Conservation (phyloP, 257 asterid genomes). For the Eucommia ulmoides region DNA sequence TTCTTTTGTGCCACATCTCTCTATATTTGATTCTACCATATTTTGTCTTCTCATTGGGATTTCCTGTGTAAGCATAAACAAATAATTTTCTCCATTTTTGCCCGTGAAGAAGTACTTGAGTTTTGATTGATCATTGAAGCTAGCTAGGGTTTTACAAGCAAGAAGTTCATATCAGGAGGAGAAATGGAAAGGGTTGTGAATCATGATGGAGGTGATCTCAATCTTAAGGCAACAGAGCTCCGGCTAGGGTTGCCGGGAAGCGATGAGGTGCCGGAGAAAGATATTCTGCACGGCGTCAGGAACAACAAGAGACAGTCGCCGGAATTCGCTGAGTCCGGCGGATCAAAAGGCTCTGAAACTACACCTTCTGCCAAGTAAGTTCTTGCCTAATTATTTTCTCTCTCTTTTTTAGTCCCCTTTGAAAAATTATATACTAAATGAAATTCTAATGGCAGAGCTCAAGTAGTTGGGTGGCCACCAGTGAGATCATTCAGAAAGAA, state of each 20-base stretch:
- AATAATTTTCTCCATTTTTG: too few species aligned
- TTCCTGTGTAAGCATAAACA: too few species aligned
- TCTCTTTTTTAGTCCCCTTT: not conserved
- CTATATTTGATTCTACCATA: too few species aligned
- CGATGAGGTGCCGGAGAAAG: constrained; percentile 24
- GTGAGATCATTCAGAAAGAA: not conserved
- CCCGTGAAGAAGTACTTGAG: too few species aligned
- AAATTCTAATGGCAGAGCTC: not conserved
- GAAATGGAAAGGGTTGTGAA: constrained; percentile 27
- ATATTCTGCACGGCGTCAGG: constrained; percentile 17
- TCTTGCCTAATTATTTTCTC: not conserved
- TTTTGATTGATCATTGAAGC: not conserved
- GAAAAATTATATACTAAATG: not conserved
- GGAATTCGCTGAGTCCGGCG: constrained; percentile 21
- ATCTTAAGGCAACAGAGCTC: constrained; percentile 76
- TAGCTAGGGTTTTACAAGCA: not conserved
- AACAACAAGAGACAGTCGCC: constrained; percentile 42
- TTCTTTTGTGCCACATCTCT: not conserved
- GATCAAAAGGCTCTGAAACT: constrained; percentile 14
- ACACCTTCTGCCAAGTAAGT: constrained; percentile 59
- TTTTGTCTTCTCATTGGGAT: too few species aligned
- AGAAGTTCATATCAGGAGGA: not conserved
- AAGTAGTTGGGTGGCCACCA: constrained; percentile 3
- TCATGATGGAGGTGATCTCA: constrained; percentile 23
- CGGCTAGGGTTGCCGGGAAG: constrained; percentile 69